Percentiles rank a stretch among this genome's conserved stretches.
phyloP scores from a whole-genome alignment of 169 alveolate species.

The Eimeria tenella region DNA sequence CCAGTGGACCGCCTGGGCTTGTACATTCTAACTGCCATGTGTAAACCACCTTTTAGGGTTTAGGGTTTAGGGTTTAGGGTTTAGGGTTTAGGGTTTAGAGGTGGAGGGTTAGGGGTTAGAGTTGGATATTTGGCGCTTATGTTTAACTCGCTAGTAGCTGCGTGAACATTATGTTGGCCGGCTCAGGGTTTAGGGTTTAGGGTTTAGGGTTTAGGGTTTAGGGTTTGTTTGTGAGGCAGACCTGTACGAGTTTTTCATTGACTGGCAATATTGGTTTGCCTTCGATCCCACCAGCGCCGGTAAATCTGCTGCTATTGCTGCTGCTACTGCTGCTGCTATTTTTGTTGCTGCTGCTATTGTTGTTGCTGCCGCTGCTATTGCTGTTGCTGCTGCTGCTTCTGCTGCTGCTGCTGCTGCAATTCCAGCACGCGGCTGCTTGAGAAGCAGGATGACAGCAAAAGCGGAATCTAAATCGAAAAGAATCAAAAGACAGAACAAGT shows the following conservation, averaged over 20 bases:
- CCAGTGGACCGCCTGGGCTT: slow-evolving; percentile 28
- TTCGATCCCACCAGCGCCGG: slow-evolving; percentile 18
- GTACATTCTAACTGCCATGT: slow-evolving; percentile 9
- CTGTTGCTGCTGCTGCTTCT: neutral
- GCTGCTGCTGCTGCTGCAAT: neutral
- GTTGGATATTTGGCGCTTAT: no score
- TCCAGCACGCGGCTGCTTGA: no score
- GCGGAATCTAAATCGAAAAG: no score
- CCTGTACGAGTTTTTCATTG: neutral
- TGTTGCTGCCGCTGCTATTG: slow-evolving; percentile 2
- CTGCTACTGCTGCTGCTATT: neutral
- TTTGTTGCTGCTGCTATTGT: neutral
- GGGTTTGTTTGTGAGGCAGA: neutral
- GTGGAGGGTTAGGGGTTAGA: no score
- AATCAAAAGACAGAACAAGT: no score
- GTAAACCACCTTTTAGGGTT: neutral
- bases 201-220: neutral
- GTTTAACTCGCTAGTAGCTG: no score
- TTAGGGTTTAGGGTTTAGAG: no score
- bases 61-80: neutral
- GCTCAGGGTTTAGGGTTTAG: neutral
- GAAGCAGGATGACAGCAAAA: no score
- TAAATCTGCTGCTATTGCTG: neutral
- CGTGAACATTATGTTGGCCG: neutral
- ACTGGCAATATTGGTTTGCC: slow-evolving; percentile 20